Conservation (phyloP, 352 stramenopile genomes). For the Globisporangium splendens region DNA sequence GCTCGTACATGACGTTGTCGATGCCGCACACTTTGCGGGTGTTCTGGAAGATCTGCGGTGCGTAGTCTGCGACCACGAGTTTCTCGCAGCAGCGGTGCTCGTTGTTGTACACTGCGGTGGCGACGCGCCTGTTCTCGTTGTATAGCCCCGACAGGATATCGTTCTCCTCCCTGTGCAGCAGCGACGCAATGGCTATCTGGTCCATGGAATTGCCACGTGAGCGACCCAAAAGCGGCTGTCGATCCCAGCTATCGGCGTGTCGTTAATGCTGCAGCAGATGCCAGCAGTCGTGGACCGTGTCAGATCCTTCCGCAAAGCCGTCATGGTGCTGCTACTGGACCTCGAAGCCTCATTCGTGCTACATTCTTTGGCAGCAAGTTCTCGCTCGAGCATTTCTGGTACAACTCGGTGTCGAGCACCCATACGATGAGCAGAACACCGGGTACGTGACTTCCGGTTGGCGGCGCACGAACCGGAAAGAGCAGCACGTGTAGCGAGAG, state of each 20-base stretch:
- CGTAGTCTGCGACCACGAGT: slow-evolving; percentile 84
- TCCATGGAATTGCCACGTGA: slow-evolving; percentile 2
- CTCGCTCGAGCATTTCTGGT: slow-evolving; percentile 71
- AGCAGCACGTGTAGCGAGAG: slow-evolving; percentile 70
- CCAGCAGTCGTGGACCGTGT: slow-evolving; percentile 70
- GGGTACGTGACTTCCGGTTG: slow-evolving; percentile 72
- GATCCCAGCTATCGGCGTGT: slow-evolving; percentile 8
- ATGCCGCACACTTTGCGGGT: slow-evolving; percentile 78
- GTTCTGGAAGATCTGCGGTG: slow-evolving; percentile 80
- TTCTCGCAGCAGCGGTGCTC: slow-evolving; percentile 86
- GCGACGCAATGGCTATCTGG: no score
- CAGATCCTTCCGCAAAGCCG: slow-evolving; percentile 74
- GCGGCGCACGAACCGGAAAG: slow-evolving; percentile 2
- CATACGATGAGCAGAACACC: slow-evolving; percentile 69
- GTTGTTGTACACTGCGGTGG: slow-evolving; percentile 79
- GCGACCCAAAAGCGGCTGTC: slow-evolving; percentile 17
- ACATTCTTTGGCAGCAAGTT: slow-evolving; percentile 48
- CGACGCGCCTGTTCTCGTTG: slow-evolving; percentile 78
- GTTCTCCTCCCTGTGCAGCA: slow-evolving; percentile 41
- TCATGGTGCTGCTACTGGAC: slow-evolving; percentile 26
- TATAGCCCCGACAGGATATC: slow-evolving; percentile 57
- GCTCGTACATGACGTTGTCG: slow-evolving; percentile 80
- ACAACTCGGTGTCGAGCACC: slow-evolving; percentile 81
- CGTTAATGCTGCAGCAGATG: slow-evolving; percentile 67
- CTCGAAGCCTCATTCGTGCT: slow-evolving; percentile 21